Base-by-base conservation (phyloP, 176 grass and related monocot genomes). In the Carex littledalei region DNA sequence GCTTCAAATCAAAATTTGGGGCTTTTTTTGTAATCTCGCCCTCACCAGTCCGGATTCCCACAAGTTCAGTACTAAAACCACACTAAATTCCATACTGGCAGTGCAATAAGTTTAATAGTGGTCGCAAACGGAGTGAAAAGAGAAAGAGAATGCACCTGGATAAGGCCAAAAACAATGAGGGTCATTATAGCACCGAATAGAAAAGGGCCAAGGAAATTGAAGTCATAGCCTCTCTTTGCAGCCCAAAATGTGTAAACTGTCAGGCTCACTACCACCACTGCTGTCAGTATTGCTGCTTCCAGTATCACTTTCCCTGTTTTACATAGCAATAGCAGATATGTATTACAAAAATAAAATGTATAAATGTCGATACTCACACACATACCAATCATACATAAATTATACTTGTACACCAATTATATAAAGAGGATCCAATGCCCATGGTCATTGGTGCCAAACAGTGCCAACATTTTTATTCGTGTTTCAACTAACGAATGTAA, bases 201-300 rank as follows among this genome's bases (percentile, higher is more conserved):
- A 82, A 97, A 97, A 21, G 92, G 92, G 0, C 92, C 92, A 13
- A 97, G 90, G 86, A 94, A 94, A 14, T 54, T 71, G 81, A 97
- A 97, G 81, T 97, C 94, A 74, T 89, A 65, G 84, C 92, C 92
- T 89, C 87, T 94, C 80, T 87, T 94, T 39, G 92, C 88, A 84
- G 92, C 94, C 92, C 94, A 97, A 91, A 97, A 97, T 79, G 94
- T 97, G 79, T 92, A 94, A n/a, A 85, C 77, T 45, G 94, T 94
- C 82, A 94, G 88, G 84, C 94, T 92, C 63, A 94, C 61, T 32
- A 94, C 92, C 62, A 94, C 94, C 54, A 88, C 90, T 62, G 87
- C 89, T 31, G 94, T 97, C 43, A 97, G 88, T 82, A 91, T 85
- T 61, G 91, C 94, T 47, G 94, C 88, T 83, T 97, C 92, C 74